Evolutionary conservation across 2,329 filamentous ascomycete genomes (phyloP).

Genomic region (Stemphylium vesicarium): DNA sequence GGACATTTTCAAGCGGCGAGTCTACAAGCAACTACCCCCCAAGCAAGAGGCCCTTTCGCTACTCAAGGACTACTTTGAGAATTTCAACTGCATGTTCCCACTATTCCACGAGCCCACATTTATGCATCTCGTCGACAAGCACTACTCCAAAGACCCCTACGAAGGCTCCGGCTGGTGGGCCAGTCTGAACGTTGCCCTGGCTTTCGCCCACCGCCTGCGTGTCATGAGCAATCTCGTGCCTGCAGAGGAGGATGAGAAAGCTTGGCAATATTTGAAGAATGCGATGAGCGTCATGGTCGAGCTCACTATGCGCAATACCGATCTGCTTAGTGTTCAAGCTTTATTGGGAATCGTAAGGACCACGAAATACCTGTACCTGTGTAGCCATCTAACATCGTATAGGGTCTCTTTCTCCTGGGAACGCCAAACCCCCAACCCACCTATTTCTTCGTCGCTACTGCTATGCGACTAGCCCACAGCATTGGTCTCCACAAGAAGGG

Average conservation of each 20-base stretch:
- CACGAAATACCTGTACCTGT: neutral
- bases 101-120: conserved; percentile 98
- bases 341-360: conserved; percentile 78
- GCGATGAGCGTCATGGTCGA: conserved; percentile 93
- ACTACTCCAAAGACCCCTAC: conserved; percentile 92
- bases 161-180: conserved; percentile 99
- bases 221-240: conserved; percentile 95
- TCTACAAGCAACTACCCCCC: conserved; percentile 82
- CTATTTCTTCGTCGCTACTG: conserved; percentile 88
- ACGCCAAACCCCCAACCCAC: conserved; percentile 96
- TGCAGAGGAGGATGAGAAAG: conserved; percentile 89
- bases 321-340: conserved; percentile 92
- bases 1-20: conserved; percentile 83
- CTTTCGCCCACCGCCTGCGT: conserved; percentile 89
- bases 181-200: conserved; percentile 89
- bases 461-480: conserved; percentile 87
- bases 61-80: conserved; percentile 93
- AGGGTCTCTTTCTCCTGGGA: conserved; percentile 88
- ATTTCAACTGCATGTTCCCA: conserved; percentile 99
- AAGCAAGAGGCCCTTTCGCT: conserved; percentile 88
- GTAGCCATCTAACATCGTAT: conserved; percentile 21
- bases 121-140: conserved; percentile 93
- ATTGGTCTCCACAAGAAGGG: conserved; percentile 95
- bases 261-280: conserved; percentile 96
- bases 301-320: conserved; percentile 93